Evolutionary conservation across 345 rosid species (phyloP).

Genomic region (Anacardium occidentale): DNA sequence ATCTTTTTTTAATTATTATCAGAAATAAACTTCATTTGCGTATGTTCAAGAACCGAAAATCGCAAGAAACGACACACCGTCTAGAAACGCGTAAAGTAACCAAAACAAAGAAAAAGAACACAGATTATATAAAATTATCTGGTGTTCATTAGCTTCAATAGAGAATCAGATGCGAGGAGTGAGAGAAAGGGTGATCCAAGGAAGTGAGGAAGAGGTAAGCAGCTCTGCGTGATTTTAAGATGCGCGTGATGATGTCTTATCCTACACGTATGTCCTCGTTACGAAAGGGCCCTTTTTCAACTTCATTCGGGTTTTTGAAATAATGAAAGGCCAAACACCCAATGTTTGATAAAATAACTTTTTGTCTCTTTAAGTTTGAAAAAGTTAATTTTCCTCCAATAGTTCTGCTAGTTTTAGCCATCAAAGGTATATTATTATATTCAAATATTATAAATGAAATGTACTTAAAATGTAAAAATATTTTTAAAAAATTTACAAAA

Average conservation of each 20-base stretch:
- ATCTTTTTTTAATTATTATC: not conserved
- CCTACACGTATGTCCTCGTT: not conserved
- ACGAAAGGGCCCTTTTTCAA: too few species aligned
- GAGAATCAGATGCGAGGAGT: constrained; percentile 39
- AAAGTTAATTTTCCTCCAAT: too few species aligned
- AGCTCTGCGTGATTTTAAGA: not conserved
- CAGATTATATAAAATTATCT: not conserved
- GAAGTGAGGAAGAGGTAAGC: not conserved
- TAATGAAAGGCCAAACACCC: too few species aligned
- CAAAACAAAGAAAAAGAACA: not conserved
- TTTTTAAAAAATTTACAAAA: too few species aligned
- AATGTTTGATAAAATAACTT: too few species aligned
- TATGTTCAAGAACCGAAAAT: not conserved
- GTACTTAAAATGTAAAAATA: too few species aligned
- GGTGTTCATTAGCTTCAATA: not conserved
- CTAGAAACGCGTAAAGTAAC: not conserved
- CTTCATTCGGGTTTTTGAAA: too few species aligned
- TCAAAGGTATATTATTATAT: too few species aligned
- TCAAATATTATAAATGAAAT: too few species aligned
- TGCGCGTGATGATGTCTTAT: not conserved
- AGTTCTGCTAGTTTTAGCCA: too few species aligned
- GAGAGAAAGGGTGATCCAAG: constrained; percentile 15
- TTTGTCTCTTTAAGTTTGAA: too few species aligned
- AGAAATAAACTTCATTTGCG: not conserved
- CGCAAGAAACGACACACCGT: not conserved